Conservation (phyloP, 2,329 filamentous ascomycete genomes). For the Lasiodiplodia sp. region DNA sequence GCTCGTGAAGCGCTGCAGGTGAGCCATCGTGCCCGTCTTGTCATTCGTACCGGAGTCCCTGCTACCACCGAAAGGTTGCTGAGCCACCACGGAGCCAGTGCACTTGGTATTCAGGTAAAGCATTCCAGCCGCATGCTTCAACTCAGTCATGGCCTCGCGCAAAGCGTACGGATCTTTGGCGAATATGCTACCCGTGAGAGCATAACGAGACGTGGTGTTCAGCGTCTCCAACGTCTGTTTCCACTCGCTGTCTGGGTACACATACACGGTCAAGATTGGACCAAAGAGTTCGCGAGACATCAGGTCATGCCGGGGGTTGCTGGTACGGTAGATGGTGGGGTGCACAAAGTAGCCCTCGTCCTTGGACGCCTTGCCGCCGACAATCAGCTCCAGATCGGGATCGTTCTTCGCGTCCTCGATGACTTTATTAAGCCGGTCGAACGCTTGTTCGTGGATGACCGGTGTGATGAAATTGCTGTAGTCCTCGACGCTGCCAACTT, state of each 20-base stretch:
- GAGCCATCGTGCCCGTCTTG: slow-evolving; percentile 63
- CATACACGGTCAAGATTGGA: slow-evolving; percentile 74
- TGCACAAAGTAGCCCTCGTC: slow-evolving; percentile 83
- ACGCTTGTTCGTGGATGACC: slow-evolving; percentile 82
- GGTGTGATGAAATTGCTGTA: slow-evolving; percentile 84
- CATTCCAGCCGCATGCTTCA: slow-evolving; percentile 78
- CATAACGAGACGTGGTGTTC: slow-evolving; percentile 77
- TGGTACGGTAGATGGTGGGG: slow-evolving; percentile 81
- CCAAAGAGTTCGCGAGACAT: slow-evolving; percentile 84
- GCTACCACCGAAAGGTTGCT: slow-evolving; percentile 62
- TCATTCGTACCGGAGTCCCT: slow-evolving; percentile 65
- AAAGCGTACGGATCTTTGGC: slow-evolving; percentile 71
- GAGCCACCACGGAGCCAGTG: slow-evolving; percentile 59
- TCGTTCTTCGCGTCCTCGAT: slow-evolving; percentile 84
- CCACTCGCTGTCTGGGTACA: slow-evolving; percentile 71
- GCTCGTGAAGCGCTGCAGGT: slow-evolving; percentile 62
- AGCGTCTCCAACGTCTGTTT: slow-evolving; percentile 64
- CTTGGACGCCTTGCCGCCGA: slow-evolving; percentile 78
- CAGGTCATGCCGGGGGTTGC: slow-evolving; percentile 75
- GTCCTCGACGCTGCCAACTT: slow-evolving; percentile 72
- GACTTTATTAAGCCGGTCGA: slow-evolving; percentile 79
- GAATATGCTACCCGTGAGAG: slow-evolving; percentile 78
- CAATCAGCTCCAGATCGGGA: slow-evolving; percentile 73
- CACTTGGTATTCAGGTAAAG: slow-evolving; percentile 88
- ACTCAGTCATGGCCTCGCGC: slow-evolving; percentile 71